Conservation (phyloP, 495 filamentous ascomycete genomes). For the Evansstolkia leycettana region DNA sequence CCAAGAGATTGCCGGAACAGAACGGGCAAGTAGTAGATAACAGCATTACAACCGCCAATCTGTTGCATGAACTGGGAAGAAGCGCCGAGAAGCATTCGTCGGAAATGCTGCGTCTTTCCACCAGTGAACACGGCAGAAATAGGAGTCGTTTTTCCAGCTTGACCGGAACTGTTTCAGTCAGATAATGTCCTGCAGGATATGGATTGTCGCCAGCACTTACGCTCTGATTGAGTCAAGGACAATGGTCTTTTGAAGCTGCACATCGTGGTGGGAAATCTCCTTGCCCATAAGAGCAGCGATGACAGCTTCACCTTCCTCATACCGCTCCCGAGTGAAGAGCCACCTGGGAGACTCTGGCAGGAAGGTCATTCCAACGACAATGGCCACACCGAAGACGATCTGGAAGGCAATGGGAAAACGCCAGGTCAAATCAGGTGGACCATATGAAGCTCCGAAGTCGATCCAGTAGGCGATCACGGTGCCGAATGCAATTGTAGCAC, state of each 20-base stretch:
- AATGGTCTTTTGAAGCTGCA: slow-evolving; percentile 38
- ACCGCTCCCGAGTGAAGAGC: slow-evolving; percentile 51
- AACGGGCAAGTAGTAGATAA: slow-evolving; percentile 76
- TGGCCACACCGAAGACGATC: slow-evolving; percentile 54
- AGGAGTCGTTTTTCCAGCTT: slow-evolving; percentile 21
- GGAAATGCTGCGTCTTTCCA: slow-evolving; percentile 35
- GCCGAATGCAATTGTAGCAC: slow-evolving; percentile 68
- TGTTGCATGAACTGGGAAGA: slow-evolving; percentile 62
- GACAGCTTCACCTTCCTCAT: slow-evolving; percentile 37
- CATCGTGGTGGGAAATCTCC: slow-evolving; percentile 4
- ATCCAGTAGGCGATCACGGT: slow-evolving; percentile 71
- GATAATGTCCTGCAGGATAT: slow-evolving; percentile 31
- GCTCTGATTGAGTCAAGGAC: slow-evolving; percentile 53
- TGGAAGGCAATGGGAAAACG: slow-evolving; percentile 71
- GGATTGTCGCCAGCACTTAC: slow-evolving; percentile 29
- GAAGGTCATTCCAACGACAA: slow-evolving; percentile 43
- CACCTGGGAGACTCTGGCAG: slow-evolving; percentile 70
- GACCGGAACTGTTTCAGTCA: slow-evolving; percentile 27
- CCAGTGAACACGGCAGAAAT: slow-evolving; percentile 24
- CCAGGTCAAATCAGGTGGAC: slow-evolving; percentile 34
- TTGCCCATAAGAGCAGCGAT: slow-evolving; percentile 26
- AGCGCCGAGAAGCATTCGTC: slow-evolving; percentile 31
- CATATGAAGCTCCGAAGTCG: slow-evolving; percentile 63
- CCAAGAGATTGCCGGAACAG: slow-evolving; percentile 57
- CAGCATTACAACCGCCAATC: slow-evolving; percentile 61